Evolutionary conservation across 192 early-diverging fungal genomes (phyloP), one percentile per base, ranked within the genome.

Genomic region (Chytriomyces sp.): DNA sequence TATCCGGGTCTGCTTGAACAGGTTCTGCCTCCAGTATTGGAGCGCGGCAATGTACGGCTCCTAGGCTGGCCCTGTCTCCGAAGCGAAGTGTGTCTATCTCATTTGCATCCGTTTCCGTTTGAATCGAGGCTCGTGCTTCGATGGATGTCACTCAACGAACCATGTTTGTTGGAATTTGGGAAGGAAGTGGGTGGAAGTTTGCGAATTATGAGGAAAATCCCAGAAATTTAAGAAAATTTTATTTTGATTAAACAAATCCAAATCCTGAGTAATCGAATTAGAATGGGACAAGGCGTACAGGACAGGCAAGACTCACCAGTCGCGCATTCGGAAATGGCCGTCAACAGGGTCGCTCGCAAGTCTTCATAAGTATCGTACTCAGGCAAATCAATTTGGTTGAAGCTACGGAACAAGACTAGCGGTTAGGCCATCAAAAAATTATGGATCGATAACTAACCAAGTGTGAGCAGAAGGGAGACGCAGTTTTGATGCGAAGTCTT

Each of bases 321-420:
- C 38, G 89, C 92, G 77, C 93, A 92, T 80, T 98, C 97, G 17
- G 88, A 90, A 28, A 98, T 96, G 1, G 96, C 95, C 33, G 91
- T 85, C 73, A 99, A 77, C 58, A 99, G 68, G 56, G 89, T 90
- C 19, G 88, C 68, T 39, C 94, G 84, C 68, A 99, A 81, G 36
- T 88, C 87, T 39, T 99, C 97, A 76, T 96, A 99, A 37, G 83
- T 88, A 64, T 93, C 93, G 67, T 96, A 99, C 64, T 90, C 82
- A 30, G 97, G 97, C 56, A 99, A 74, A 77, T 99, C 97, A 32
- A 99, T 80, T 86, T 99, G 97, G 77, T 99, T 99, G 82, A 99
- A 99, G 78, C 92, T 91, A 83, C 28, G 52, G 31, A 53, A 72
- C 31, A 39, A 75, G 19, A 22, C 22, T 28, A 39, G 49, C 52